A percentile compares a stretch with the other conserved stretches of the same genome.
Conservation (phyloP, 495 filamentous ascomycete genomes). For the Astrothelium subdiscretum region DNA sequence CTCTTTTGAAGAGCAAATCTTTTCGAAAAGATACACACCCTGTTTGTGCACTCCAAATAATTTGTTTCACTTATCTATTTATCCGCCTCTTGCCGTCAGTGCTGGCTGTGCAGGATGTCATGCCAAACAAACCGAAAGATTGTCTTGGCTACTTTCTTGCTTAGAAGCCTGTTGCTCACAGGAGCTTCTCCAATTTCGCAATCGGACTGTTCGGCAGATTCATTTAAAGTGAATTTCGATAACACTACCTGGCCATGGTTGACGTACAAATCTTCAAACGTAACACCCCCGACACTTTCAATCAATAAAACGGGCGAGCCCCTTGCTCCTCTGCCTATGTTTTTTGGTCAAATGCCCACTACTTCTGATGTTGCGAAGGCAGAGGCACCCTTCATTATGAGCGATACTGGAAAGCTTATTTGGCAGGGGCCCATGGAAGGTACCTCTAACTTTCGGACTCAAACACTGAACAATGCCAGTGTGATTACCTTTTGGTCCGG, state of each 20-base stretch:
- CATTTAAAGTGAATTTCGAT: neutral
- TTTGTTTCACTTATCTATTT: neutral
- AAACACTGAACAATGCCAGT: neutral
- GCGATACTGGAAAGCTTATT: neutral
- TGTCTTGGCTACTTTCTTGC: neutral
- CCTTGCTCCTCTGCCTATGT: neutral
- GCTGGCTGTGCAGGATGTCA: neutral
- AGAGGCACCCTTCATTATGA: neutral
- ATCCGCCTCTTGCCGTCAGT: neutral
- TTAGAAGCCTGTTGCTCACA: neutral
- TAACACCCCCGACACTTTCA: neutral
- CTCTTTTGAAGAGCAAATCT: neutral
- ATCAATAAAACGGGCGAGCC: neutral
- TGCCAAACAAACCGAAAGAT: neutral
- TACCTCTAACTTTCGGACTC: neutral
- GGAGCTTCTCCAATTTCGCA: neutral
- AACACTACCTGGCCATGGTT: neutral
- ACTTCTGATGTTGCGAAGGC: neutral
- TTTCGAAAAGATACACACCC: neutral
- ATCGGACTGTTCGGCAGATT: neutral
- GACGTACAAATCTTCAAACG: neutral
- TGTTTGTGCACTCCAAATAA: neutral
- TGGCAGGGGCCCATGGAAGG: neutral
- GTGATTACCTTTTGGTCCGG: neutral
- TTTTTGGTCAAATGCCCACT: neutral